Evolutionary conservation across 208 protist genomes (phyloP).

Genomic region (Crithidia fasciculata): DNA sequence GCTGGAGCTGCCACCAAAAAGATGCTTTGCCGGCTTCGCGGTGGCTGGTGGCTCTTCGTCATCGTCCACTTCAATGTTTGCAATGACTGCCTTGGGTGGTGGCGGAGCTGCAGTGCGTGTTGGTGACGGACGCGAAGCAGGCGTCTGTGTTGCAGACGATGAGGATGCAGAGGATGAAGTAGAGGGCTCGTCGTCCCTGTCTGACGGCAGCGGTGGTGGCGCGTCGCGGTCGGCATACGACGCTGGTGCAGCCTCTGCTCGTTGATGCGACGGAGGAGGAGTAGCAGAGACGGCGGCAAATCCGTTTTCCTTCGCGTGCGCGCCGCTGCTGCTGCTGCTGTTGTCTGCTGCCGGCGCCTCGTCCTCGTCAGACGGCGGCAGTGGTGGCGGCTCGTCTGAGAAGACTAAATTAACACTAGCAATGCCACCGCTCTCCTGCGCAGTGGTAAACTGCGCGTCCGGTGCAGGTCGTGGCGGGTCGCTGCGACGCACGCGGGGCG

Average conservation of each 20-base stretch:
- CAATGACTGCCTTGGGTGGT: not conserved
- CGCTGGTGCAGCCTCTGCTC: not conserved
- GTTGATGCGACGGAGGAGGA: too few species aligned
- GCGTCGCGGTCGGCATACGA: not conserved
- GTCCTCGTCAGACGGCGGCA: slow-evolving; percentile 17
- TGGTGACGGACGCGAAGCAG: not conserved
- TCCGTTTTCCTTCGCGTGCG: not conserved
- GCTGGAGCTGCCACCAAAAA: slow-evolving; percentile 28
- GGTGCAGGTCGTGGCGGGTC: not conserved
- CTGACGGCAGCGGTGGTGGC: slow-evolving; percentile 27
- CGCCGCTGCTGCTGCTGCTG: not conserved
- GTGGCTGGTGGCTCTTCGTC: not conserved
- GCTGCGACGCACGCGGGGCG: slow-evolving; percentile 4
- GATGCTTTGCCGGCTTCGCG: not conserved
- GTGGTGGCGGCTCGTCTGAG: slow-evolving; percentile 24
- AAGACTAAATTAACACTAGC: not conserved
- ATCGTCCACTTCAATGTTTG: not conserved
- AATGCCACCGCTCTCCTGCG: not conserved
- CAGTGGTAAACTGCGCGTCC: not conserved
- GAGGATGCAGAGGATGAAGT: not conserved
- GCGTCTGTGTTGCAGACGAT: not conserved
- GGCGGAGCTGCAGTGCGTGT: not conserved
- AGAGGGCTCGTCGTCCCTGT: slow-evolving; percentile 10
- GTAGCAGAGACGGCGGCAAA: not conserved
- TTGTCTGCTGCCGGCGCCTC: not conserved